phyloP scores from a whole-genome alignment of 1,284 basidiomycete species.

The Mycena sp. region DNA sequence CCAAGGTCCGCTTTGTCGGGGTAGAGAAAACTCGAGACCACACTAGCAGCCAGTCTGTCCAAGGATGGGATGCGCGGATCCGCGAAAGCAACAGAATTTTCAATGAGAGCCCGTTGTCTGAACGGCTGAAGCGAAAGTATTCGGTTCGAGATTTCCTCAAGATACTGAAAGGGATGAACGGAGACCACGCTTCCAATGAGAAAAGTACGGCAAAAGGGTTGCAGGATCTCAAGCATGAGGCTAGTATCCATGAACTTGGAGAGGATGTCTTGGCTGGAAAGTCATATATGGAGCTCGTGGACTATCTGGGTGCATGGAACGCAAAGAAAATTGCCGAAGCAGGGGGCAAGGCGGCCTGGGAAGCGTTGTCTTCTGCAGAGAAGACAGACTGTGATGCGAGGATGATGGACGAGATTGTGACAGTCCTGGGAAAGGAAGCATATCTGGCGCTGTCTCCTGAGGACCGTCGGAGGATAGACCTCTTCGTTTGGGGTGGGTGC shows the following conservation, averaged over 20 bases:
- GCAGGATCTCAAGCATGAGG: constrained; percentile 2
- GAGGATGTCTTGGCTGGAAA: background rate
- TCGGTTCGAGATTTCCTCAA: constrained; percentile 1
- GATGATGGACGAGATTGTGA: constrained; percentile 5
- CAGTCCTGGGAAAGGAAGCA: constrained; percentile 21
- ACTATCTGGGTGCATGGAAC: background rate
- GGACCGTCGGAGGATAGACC: constrained; percentile 15
- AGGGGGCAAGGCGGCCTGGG: constrained; percentile 12
- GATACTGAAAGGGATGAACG: constrained; percentile 17
- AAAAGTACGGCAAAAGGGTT: constrained; percentile 5
- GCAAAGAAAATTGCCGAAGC: background rate
- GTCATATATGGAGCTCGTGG: background rate
- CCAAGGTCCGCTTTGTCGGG: constrained; percentile 11
- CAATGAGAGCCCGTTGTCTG: constrained; percentile 19
- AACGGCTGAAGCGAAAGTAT: background rate
- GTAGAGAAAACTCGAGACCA: constrained; percentile 27
- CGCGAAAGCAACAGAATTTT: background rate
- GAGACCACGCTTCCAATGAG: constrained; percentile 26
- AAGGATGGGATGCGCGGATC: constrained; percentile 9
- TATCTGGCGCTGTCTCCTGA: constrained; percentile 26
- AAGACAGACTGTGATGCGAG: background rate
- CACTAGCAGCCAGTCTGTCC: constrained; percentile 3
- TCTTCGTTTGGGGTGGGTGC: constrained; percentile 34
- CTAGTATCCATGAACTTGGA: background rate
- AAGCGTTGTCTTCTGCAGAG: constrained; percentile 14